Evolutionary conservation across 768 basidiomycete species (phyloP).

Genomic region (Russula lepida): DNA sequence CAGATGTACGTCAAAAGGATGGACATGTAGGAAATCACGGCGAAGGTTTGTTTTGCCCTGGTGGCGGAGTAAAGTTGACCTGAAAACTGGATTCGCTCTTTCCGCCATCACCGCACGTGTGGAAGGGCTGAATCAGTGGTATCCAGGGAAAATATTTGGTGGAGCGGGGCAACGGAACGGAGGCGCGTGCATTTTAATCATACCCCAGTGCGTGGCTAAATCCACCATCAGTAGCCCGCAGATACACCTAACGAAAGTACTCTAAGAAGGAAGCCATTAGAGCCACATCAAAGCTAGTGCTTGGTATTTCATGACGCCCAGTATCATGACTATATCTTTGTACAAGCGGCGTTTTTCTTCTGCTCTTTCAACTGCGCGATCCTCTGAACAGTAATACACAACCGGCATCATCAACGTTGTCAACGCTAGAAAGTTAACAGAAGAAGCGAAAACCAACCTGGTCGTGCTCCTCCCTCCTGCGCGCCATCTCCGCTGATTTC

Average conservation of each 20-base stretch:
- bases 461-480: constrained; percentile 86
- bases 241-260: neutral
- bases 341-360: constrained; percentile 44
- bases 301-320: neutral
- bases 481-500: constrained; percentile 86
- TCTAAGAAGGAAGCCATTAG: neutral
- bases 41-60: too few relatives aligned
- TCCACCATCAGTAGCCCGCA: neutral
- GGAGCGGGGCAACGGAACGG: too few relatives aligned
- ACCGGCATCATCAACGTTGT: neutral
- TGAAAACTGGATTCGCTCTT: too few relatives aligned
- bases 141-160: too few relatives aligned
- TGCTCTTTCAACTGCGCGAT: constrained; percentile 77
- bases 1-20: too few relatives aligned
- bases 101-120: too few relatives aligned
- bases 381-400: constrained; percentile 37
- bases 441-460: constrained; percentile 43
- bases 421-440: neutral
- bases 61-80: too few relatives aligned
- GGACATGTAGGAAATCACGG: too few relatives aligned
- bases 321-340: neutral
- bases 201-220: too few relatives aligned
- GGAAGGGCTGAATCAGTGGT: too few relatives aligned
- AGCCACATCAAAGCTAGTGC: too few relatives aligned
- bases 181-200: too few relatives aligned